Percentiles rank a stretch among this genome's conserved stretches.
Conservation (phyloP, 345 rosid genomes). For the Eutrema japonicum region DNA sequence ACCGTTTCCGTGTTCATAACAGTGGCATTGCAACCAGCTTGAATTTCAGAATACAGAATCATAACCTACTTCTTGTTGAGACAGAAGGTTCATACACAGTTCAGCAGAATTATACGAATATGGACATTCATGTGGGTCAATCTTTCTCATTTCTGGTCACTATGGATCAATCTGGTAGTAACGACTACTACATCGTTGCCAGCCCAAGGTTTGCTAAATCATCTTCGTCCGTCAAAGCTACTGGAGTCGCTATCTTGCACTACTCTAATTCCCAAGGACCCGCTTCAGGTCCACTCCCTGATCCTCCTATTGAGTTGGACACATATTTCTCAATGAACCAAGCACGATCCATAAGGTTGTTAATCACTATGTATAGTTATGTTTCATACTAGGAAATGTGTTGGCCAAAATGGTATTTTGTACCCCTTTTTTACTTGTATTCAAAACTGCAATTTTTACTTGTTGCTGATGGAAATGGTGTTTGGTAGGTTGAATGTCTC, state of each 20-base stretch:
- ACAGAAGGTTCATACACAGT: conserved; percentile 94
- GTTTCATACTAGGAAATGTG: conserved; percentile 26
- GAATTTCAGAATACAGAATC: conserved; percentile 90
- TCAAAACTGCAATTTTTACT: background rate
- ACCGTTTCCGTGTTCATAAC: conserved; percentile 85
- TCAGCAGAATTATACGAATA: conserved; percentile 75
- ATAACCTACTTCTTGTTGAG: conserved; percentile 86
- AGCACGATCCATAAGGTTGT: conserved; percentile 97
- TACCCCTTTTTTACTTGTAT: background rate
- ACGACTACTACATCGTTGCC: conserved; percentile 85
- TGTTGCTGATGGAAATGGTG: conserved; percentile 23
- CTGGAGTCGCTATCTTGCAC: conserved; percentile 81
- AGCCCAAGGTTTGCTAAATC: conserved; percentile 71
- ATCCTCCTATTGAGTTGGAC: conserved; percentile 70
- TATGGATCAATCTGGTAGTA: conserved; percentile 84
- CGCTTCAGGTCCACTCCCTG: conserved; percentile 88
- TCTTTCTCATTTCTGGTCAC: conserved; percentile 90
- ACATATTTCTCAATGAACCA: conserved; percentile 90
- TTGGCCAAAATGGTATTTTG: background rate
- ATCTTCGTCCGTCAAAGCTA: conserved; percentile 54
- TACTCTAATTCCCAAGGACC: conserved; percentile 86
- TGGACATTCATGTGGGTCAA: conserved; percentile 97
- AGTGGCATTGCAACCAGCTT: conserved; percentile 83
- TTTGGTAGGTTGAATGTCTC: conserved; percentile 77
- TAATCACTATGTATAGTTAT: conserved; percentile 36